These are phyloP conservation scores for Backusella morwellensis DNA, from an alignment of 192 early-diverging fungal genomes.

Conservation along the genomic window DNA sequence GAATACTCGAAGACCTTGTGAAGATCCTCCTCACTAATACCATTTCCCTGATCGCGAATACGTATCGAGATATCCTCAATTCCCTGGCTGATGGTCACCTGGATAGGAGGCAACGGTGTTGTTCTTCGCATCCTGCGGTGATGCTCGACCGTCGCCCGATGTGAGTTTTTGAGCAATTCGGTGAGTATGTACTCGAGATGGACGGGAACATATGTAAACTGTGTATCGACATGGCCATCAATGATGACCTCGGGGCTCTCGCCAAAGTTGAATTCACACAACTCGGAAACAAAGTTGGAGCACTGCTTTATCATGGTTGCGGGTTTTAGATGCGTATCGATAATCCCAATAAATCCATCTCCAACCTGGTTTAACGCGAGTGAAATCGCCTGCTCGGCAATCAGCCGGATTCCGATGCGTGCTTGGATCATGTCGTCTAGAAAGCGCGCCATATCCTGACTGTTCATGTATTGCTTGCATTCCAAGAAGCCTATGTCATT, in stretches of 20 bases:
- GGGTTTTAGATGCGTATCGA: slow-evolving; percentile 76
- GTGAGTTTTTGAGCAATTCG: slow-evolving; percentile 88
- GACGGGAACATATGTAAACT: slow-evolving; percentile 82
- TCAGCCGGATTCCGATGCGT: slow-evolving; percentile 89
- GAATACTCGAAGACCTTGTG: slow-evolving; percentile 88
- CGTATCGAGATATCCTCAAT: slow-evolving; percentile 79
- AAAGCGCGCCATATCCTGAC: slow-evolving; percentile 64
- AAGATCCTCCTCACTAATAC: slow-evolving; percentile 76
- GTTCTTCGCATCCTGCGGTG: slow-evolving; percentile 39
- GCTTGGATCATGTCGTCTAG: slow-evolving; percentile 88
- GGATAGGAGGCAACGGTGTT: slow-evolving; percentile 68
- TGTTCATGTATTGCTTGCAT: slow-evolving; percentile 85
- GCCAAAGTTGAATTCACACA: slow-evolving; percentile 93
- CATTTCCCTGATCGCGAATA: slow-evolving; percentile 90
- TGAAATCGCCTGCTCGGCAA: slow-evolving; percentile 89
- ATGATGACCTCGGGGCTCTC: slow-evolving; percentile 69
- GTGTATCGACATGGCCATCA: slow-evolving; percentile 64
- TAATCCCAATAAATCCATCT: slow-evolving; percentile 75
- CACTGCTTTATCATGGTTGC: slow-evolving; percentile 64
- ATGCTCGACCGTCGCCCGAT: slow-evolving; percentile 83
- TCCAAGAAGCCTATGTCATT: slow-evolving; percentile 71
- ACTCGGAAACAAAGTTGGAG: slow-evolving; percentile 70
- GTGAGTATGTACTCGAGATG: slow-evolving; percentile 94
- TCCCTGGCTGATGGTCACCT: slow-evolving; percentile 82
- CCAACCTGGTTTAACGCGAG: slow-evolving; percentile 52